Conservation (phyloP, 768 basidiomycete genomes). For the Brasilioporus rufonigricans region DNA sequence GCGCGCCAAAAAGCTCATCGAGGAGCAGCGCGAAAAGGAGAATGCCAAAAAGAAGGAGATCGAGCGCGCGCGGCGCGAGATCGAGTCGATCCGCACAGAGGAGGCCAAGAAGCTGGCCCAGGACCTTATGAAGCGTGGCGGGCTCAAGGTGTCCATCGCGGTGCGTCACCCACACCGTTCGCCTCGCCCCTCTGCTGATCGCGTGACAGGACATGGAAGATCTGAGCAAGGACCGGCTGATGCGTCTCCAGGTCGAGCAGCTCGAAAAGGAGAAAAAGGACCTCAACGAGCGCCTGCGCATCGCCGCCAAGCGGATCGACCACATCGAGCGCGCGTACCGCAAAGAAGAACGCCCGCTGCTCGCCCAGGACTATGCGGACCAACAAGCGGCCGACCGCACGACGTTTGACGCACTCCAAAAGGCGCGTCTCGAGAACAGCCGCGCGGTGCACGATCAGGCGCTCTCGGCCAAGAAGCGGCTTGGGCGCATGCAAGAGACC, state of each 20-base stretch:
- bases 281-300: conserved; percentile 74
- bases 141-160: conserved; percentile 66
- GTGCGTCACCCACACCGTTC: conserved; percentile 38
- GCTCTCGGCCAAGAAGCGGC: conserved; percentile 69
- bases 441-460: conserved; percentile 60
- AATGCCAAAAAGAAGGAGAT: conserved; percentile 66
- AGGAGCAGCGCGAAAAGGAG: conserved; percentile 57
- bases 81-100: conserved; percentile 53
- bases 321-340: conserved; percentile 94
- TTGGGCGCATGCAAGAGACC: conserved; percentile 72
- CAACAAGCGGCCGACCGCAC: conserved; percentile 79
- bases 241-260: conserved; percentile 89
- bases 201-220: conserved; percentile 68
- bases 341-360: conserved; percentile 86
- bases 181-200: not conserved
- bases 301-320: conserved; percentile 87
- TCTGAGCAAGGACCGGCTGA: conserved; percentile 81
- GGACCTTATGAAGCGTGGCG: conserved; percentile 76
- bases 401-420: conserved; percentile 63
- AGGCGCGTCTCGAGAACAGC: conserved; percentile 53
- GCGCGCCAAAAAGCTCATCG: conserved; percentile 68
- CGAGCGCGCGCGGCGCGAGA: conserved; percentile 70
- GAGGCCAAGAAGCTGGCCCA: conserved; percentile 90
- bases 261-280: conserved; percentile 96
- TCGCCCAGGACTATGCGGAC: conserved; percentile 79